A percentile compares a stretch with the other conserved stretches of the same genome.
Evolutionary conservation across 2,329 filamentous ascomycete species (phyloP).

Genomic region (Trichoderma sp.): DNA sequence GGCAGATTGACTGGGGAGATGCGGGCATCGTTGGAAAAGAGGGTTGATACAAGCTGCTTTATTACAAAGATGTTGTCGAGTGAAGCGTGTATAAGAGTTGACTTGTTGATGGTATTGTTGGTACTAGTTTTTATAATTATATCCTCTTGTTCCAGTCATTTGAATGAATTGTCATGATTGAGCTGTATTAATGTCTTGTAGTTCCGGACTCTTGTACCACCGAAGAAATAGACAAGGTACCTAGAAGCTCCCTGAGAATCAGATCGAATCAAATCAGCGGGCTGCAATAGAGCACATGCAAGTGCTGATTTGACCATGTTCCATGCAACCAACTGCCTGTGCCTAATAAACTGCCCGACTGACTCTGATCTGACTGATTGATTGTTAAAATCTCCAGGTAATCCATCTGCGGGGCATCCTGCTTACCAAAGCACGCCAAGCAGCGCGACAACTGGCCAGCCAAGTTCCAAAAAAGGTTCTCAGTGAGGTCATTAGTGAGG

Average conservation of each 20-base stretch:
- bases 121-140: background rate
- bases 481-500: constrained; percentile 14
- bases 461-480: background rate
- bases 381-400: background rate
- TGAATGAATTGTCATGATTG: background rate
- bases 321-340: background rate
- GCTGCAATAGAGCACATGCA: background rate
- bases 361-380: background rate
- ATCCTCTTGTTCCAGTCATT: background rate
- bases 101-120: background rate
- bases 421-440: constrained; percentile 1
- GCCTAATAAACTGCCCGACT: too few species aligned
- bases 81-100: background rate
- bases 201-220: background rate
- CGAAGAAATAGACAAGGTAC: background rate
- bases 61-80: background rate
- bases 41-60: background rate
- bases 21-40: background rate
- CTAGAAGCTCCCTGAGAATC: background rate
- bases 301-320: background rate
- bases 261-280: background rate
- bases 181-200: background rate
- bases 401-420: background rate
- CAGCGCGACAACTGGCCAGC: background rate
- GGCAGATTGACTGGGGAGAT: background rate